phyloP scores from a whole-genome alignment of 495 filamentous ascomycete species.

The Endocarpon pusillum region DNA sequence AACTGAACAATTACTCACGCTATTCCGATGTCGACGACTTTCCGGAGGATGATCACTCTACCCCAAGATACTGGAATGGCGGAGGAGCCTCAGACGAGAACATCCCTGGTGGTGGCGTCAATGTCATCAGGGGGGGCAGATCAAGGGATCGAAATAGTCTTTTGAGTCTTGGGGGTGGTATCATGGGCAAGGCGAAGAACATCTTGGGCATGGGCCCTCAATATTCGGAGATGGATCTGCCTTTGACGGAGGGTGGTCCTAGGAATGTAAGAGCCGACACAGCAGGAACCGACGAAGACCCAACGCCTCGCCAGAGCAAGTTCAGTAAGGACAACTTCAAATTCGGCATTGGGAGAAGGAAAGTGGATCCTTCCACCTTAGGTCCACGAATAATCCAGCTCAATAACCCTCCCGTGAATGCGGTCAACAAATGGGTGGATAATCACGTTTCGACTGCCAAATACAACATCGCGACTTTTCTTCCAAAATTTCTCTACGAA shows the following conservation, averaged over 20 bases:
- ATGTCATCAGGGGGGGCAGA: slow-evolving; percentile 28
- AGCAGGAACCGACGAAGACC: slow-evolving; percentile 16
- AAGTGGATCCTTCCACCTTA: slow-evolving; percentile 72
- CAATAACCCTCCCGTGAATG: slow-evolving; percentile 93
- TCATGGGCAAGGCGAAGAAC: slow-evolving; percentile 73
- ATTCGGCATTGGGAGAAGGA: slow-evolving; percentile 80
- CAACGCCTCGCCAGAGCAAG: slow-evolving; percentile 26
- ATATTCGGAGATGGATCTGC: slow-evolving; percentile 97
- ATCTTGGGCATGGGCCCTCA: slow-evolving; percentile 79
- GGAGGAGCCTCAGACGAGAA: slow-evolving; percentile 32
- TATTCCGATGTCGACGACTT: slow-evolving; percentile 78
- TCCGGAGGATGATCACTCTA: slow-evolving; percentile 56
- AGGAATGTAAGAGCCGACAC: slow-evolving; percentile 24
- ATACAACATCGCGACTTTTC: slow-evolving; percentile 88
- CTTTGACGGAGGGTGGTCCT: slow-evolving; percentile 64
- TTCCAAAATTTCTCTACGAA: slow-evolving; percentile 96
- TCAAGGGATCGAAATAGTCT: slow-evolving; percentile 72
- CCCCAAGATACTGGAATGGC: slow-evolving; percentile 39
- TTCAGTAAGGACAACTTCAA: slow-evolving; percentile 63
- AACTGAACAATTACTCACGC: slow-evolving; percentile 67
- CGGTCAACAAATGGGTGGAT: slow-evolving; percentile 72
- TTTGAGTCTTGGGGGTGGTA: slow-evolving; percentile 65
- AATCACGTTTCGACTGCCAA: slow-evolving; percentile 97
- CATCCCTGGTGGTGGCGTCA: slow-evolving; percentile 29
- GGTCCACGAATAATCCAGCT: slow-evolving; percentile 89